Percentiles rank a stretch among this genome's conserved stretches.
These are phyloP conservation scores for Daedaleopsis sinensis DNA, from an alignment of 768 basidiomycete species.

Conservation along the genomic window DNA sequence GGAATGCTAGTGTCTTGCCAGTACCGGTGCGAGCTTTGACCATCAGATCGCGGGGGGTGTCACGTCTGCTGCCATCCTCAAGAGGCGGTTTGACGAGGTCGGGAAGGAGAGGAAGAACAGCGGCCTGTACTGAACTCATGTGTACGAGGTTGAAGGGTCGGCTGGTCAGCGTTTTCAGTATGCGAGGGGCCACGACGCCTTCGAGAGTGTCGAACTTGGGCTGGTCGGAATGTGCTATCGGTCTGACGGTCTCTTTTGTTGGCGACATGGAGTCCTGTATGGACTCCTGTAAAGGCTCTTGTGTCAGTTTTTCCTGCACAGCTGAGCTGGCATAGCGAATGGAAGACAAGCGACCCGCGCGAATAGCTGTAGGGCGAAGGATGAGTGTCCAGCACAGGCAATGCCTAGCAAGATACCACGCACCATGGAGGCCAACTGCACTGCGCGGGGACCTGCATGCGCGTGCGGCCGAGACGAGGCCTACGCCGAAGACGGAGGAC, in stretches of 20 bases:
- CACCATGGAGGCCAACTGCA: constrained; percentile 2
- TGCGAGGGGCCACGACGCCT: constrained; percentile 40
- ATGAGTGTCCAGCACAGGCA: not conserved
- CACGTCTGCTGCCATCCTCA: constrained; percentile 33
- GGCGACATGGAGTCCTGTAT: no score
- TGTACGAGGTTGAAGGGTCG: constrained; percentile 65
- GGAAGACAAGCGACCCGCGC: constrained; percentile 15
- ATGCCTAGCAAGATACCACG: not conserved
- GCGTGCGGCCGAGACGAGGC: constrained; percentile 6
- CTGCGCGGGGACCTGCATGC: constrained; percentile 7
- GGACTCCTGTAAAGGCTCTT: not conserved
- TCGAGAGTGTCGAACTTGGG: constrained; percentile 41
- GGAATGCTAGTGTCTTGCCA: constrained; percentile 87
- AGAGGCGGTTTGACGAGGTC: constrained; percentile 56
- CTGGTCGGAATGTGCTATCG: constrained; percentile 12
- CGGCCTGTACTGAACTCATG: constrained; percentile 84
- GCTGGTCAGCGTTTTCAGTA: constrained; percentile 57
- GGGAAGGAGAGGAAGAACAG: constrained; percentile 78
- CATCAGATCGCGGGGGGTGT: constrained; percentile 63
- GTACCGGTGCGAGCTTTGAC: constrained; percentile 90
- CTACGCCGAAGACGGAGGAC: constrained; percentile 2
- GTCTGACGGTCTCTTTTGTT: not conserved
- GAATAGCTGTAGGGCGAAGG: constrained; percentile 2
- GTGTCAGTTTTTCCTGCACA: not conserved
- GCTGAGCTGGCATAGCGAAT: constrained; percentile 3